Base-by-base conservation (phyloP, 441 rosid species). In the Jatropha podagrica region DNA sequence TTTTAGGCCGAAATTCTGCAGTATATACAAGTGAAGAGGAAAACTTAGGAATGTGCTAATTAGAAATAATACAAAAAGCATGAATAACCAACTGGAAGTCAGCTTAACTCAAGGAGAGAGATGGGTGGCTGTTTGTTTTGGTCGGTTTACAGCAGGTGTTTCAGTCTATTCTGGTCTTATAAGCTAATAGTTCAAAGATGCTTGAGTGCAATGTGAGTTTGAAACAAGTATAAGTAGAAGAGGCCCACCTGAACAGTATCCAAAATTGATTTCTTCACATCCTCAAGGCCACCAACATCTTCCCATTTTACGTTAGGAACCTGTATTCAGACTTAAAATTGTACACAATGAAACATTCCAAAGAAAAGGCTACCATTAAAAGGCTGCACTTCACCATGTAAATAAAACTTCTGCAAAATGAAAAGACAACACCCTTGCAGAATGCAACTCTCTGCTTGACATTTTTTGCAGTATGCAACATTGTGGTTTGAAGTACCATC, bases 301-400 rank as follows among this genome's bases (percentile, higher is more conserved):
- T 95, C 98, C 99, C 99, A 95, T 81, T 91, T 93, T 81, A 93
- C 96, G 80, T 92, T 82, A 64, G 99, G 99, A 83, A 95, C 97
- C 98, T 95, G 82, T 7, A 41, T 69, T 69, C 49, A 68, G 65
- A 66, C 23, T 61, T 56, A 71, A 23, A 3, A 48, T 37, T 41
- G 20, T 52, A 26, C 23, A 65, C 1, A 65, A 17, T 46, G 78
- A 59, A 69, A 42, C 52, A n/a, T 60, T 63, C 44, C 56, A n/a
- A 63, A 48, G 32, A 61, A 63, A 12, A 12, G n/a, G 0, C 4
- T 13, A 7, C 27, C 27, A 66, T 32, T 5, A 38, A 49, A 7
- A 67, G 32, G 66, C 13, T 38, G 56, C 65, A 59, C 48, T 69
- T 71, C 70, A 44, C 40, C 18, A 27, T 40, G 44, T 54, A 73